phyloP scores from a whole-genome alignment of 2,329 filamentous ascomycete genomes.

The Phoma sp. region DNA sequence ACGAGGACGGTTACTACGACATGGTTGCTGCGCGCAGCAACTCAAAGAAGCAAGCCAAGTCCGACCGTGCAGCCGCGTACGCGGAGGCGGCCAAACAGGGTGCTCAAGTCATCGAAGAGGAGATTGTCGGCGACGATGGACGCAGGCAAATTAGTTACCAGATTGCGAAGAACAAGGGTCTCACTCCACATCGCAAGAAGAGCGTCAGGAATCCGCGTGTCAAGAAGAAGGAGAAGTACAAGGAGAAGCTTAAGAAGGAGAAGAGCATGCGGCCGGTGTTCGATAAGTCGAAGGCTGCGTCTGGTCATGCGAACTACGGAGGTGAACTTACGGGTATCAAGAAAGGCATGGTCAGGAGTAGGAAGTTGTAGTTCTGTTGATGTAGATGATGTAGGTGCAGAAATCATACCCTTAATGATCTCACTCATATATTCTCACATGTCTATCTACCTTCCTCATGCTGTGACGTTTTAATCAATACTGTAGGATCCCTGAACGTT shows the following conservation, averaged over 20 bases:
- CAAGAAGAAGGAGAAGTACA: conserved; percentile 97
- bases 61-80: conserved; percentile 68
- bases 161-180: conserved; percentile 97
- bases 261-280: conserved; percentile 84
- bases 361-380: conserved; percentile 72
- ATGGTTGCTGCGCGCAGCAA: conserved; percentile 75
- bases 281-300: conserved; percentile 79
- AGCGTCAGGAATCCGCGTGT: conserved; percentile 93
- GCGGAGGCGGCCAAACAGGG: conserved; percentile 63
- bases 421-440: neutral
- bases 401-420: conserved; percentile 2
- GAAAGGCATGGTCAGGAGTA: conserved; percentile 88
- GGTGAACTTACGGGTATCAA: conserved; percentile 97
- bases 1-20: conserved; percentile 84
- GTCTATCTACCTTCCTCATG: no score
- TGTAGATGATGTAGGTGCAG: neutral
- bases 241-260: conserved; percentile 97
- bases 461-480: no score
- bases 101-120: conserved; percentile 69
- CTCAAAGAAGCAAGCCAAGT: conserved; percentile 75
- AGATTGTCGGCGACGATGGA: conserved; percentile 78
- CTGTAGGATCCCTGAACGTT: no score
- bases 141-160: conserved; percentile 92
- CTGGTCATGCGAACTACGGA: conserved; percentile 69
- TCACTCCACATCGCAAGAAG: conserved; percentile 90